A percentile compares a stretch with the other conserved stretches of the same genome.
Evolutionary conservation across 306 rosid genomes (phyloP).

Genomic region (Arachis hypogaea): DNA sequence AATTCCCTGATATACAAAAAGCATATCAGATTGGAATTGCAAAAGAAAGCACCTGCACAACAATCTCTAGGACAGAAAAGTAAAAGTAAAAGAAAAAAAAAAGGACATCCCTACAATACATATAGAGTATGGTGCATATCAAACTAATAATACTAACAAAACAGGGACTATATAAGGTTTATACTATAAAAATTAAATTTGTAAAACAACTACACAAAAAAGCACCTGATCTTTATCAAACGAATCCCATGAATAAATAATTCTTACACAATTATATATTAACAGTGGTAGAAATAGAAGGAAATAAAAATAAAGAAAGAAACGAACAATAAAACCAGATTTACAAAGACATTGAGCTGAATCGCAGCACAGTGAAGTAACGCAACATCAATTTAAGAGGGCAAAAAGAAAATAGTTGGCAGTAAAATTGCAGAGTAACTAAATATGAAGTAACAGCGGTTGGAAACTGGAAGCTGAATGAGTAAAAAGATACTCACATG

Average conservation of each 20-base stretch:
- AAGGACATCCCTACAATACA: not conserved
- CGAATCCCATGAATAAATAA: not conserved
- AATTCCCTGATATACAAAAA: constrained; percentile 7
- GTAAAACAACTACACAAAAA: too few species aligned
- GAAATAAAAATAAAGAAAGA: not conserved
- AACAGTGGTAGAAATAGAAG: not conserved
- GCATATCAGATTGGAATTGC: constrained; percentile 4
- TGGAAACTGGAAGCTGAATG: not conserved
- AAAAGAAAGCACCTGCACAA: not conserved
- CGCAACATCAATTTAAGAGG: not conserved
- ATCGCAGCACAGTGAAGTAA: constrained; percentile 13
- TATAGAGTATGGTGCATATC: not conserved
- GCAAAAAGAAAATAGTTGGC: not conserved
- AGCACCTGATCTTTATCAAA: too few species aligned
- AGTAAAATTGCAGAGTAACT: not conserved
- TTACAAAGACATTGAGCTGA: not conserved
- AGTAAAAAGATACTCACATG: constrained; percentile 13
- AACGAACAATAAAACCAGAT: not conserved
- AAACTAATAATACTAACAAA: not conserved
- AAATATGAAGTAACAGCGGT: not conserved
- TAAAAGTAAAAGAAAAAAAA: constrained; percentile 14
- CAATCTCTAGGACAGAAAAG: constrained; percentile 8
- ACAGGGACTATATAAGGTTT: not conserved
- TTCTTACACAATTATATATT: not conserved
- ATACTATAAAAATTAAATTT: not conserved